Percentiles rank a stretch among this genome's conserved stretches.
phyloP scores from a whole-genome alignment of 1,284 basidiomycete species.

The Microbotryum saponariae region DNA sequence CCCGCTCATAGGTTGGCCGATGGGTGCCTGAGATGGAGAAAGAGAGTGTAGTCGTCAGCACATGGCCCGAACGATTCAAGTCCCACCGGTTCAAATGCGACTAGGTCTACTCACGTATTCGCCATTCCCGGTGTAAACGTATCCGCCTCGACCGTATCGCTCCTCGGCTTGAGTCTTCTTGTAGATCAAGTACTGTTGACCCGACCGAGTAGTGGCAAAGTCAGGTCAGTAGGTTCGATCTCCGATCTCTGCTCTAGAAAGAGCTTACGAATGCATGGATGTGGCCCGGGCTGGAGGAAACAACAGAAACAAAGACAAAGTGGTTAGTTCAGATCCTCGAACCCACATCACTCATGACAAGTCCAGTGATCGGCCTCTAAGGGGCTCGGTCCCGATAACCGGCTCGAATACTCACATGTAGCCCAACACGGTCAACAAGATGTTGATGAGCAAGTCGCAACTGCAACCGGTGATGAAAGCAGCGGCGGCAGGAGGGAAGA shows the following conservation, averaged over 20 bases:
- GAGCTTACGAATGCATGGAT: conserved; percentile 42
- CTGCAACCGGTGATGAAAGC: conserved; percentile 64
- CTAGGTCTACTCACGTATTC: too few species aligned
- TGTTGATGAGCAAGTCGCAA: conserved; percentile 66
- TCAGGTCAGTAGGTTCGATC: not conserved
- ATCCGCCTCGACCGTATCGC: conserved; percentile 59
- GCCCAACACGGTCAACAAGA: conserved; percentile 60
- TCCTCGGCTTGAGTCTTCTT: conserved; percentile 72
- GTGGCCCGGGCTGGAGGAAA: conserved; percentile 40
- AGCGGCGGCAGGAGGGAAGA: conserved; percentile 52
- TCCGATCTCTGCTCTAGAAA: too few species aligned
- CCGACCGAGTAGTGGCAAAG: not conserved
- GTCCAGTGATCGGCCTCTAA: too few species aligned
- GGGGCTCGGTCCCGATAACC: too few species aligned
- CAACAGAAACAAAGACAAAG: too few species aligned
- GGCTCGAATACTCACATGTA: conserved; percentile 51
- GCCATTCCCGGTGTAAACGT: conserved; percentile 48
- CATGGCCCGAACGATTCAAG: too few species aligned
- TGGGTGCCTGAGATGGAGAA: too few species aligned
- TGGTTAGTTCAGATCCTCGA: too few species aligned
- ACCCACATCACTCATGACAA: too few species aligned
- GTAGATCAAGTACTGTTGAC: conserved; percentile 53
- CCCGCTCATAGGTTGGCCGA: too few species aligned
- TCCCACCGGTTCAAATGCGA: too few species aligned
- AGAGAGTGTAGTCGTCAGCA: too few species aligned